Base-by-base conservation (phyloP, 768 basidiomycete genomes). In the Lentinus tigrinus region DNA sequence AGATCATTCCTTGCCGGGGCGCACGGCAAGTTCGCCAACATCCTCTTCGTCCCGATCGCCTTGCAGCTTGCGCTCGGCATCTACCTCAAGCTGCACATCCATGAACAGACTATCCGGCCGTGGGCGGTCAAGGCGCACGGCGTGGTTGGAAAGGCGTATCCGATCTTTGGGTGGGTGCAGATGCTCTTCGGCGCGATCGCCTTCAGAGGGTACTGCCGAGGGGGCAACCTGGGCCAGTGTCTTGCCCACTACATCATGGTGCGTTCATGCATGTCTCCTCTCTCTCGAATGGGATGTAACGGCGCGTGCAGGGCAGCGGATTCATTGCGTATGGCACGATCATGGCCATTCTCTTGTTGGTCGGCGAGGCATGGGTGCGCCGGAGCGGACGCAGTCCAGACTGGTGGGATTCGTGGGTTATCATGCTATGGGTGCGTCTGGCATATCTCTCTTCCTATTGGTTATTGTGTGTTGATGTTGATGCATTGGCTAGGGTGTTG, bases 61-160 rank as follows among this genome's bases (percentile, higher is more conserved):
- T 63, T 76, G 1, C 95, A 97, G 73, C 75, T 90, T 11, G 64
- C 70, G 23, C 75, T 93, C 47, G 95, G 95, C 4, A 81, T 93
- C 43, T 98, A 96, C 73, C 86, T 98, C 64, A 97, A 96, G 73
- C 75, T 95, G 7, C 95, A 97, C 70, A 87, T 97, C 26, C 81
- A 95, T 60, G 92, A 96, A 72, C 78, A 79, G 58, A 83, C 85
- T 1, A 60, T 87, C 10, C 80, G 95, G 39, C 89, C 88, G 1
- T 89, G 79, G 67, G 85, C 86, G 0, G 89, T 93, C 4, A 70
- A 74, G 3, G 74, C 75, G 1, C 95, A 96, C 63, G 88, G 91
- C 0, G 64, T 91, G n/a, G 73, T 97, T 16, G 95, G 95, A 14
- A 95, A 89, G 69, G 60, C 77, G 10, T 97, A 90, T 69, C 94